Evolutionary conservation across 371 early-diverging fungal species (phyloP), one percentile per base, ranked within the genome.

Genomic region (Mucor velutinosus): DNA sequence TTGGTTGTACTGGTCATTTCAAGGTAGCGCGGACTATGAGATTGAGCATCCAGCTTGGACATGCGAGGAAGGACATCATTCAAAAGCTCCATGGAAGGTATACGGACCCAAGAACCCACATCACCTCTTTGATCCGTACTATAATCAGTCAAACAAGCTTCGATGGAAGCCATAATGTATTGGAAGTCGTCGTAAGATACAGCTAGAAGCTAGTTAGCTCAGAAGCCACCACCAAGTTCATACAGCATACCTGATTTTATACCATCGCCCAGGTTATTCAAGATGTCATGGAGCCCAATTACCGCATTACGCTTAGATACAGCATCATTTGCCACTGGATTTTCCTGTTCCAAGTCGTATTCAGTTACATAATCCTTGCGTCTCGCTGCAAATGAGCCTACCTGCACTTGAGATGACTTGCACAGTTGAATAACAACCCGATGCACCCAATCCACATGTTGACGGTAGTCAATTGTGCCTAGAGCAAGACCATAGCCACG

Each of bases 61-160:
- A 89, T 70, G 7, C 76, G 55, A 1, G 83, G 84, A 3, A 88
- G 41, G 58, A 89, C 60, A n/a, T 67, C 59, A 11, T 75, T 73
- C 55, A 94, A 76, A 8, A 85, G 84, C 3, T 80, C 72, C 86
- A 95, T 90, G 37, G 86, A 77, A 8, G 91, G 89, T 66, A 90
- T 84, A 23, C 99, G 93, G 7, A 95, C 88, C 93, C 95, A 94
- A 0, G 96, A 95, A 0, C 99, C 99, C 15, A 99, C 93, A 77
- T 99, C 99, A 17, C 99, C 99, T 29, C 97, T 90, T 39, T 90
- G 89, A 67, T 97, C 97, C 1, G 87, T 87, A 45, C 89, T 90
- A 69, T 96, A 95, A 74, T 99, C 98, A 10, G 87, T 80, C 55
- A 97, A 76, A 12, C 92, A 93, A 0, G 51, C 65, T 23, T 87